Base-by-base conservation (phyloP, 495 filamentous ascomycete genomes). In the Penicillium riverlandense region DNA sequence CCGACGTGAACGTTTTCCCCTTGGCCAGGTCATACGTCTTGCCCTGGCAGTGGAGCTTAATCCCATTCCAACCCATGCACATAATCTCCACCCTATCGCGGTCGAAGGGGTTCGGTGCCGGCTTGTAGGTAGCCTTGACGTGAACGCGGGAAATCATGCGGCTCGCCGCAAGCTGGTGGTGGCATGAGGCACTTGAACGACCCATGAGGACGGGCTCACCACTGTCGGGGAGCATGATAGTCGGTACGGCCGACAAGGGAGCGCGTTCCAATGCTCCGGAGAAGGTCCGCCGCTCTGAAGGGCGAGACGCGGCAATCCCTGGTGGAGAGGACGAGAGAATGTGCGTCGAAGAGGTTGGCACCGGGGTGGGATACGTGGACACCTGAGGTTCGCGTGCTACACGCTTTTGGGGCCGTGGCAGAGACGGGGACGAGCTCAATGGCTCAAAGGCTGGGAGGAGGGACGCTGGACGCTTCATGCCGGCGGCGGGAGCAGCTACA, bases 1-100 rank as follows among this genome's bases (percentile, higher is more conserved):
- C 88, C 43, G 90, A 95, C 22, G 82, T 84, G 65, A 95, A 98
- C 27, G 80, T 83, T 62, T 95, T 90, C 7, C 85, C 89, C 69
- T 95, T 96, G 37, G 69, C 72, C 63, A 98, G 61, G 49, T 94
- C 87, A 74, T 85, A 92, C 28, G 84, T 85, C 53, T 82, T 82
- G 16, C 90, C 90, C 63, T 90, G 85, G 66, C 87, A 96, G 66
- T 95, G 90, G 44, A 98, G 68, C 63, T 89, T 95, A 39, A 91
- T 74, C 10, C 92, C 91, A 64, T 98, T 98, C 90, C 91, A 96
- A 12, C 92, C 92, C 57, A 84, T 77, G 65, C 92, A 98, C 59
- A 85, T 76, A 43, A 98, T 83, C 61, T 89, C 84, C 38, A 97
- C 77, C 63, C 79, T 80, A 54, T 79, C 80, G 44, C 74, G 72